Evolutionary conservation across 1,284 basidiomycete genomes (phyloP).

Genomic region (Pisolithus thermaeus): DNA sequence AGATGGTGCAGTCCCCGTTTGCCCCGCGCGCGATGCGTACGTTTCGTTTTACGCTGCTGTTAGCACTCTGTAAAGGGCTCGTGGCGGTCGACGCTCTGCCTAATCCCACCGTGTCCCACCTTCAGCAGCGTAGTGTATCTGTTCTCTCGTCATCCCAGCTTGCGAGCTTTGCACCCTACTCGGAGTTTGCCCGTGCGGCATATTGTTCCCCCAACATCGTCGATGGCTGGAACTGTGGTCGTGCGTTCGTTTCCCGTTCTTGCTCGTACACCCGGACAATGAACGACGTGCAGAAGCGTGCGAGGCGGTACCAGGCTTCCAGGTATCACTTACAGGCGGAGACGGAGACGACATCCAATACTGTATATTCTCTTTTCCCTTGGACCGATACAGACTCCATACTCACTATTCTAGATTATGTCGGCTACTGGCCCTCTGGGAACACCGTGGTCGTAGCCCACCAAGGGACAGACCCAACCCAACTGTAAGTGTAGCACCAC

Average conservation of each 20-base stretch:
- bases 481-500: constrained; percentile 17
- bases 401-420: constrained; percentile 23
- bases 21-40: too few species aligned
- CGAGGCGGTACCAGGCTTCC: constrained; percentile 31
- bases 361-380: constrained; percentile 21
- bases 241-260: constrained; percentile 22
- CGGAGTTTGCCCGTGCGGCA: constrained; percentile 47
- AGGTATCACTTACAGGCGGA: constrained; percentile 33
- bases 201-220: constrained; percentile 41
- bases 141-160: constrained; percentile 31
- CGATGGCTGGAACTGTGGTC: constrained; percentile 41
- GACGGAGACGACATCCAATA: constrained; percentile 33
- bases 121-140: constrained; percentile 2
- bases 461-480: constrained; percentile 29
- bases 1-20: too few species aligned
- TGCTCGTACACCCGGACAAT: background rate
- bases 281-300: constrained; percentile 26
- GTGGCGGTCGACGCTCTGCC: background rate
- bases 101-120: background rate
- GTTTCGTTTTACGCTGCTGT: too few species aligned
- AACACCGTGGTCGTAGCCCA: constrained; percentile 31
- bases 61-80: too few species aligned
- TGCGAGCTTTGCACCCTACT: constrained; percentile 36
- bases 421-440: constrained; percentile 28
- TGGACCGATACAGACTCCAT: too few species aligned